Conservation (phyloP, 495 filamentous ascomycete genomes). For the Stereocaulon alpinum region DNA sequence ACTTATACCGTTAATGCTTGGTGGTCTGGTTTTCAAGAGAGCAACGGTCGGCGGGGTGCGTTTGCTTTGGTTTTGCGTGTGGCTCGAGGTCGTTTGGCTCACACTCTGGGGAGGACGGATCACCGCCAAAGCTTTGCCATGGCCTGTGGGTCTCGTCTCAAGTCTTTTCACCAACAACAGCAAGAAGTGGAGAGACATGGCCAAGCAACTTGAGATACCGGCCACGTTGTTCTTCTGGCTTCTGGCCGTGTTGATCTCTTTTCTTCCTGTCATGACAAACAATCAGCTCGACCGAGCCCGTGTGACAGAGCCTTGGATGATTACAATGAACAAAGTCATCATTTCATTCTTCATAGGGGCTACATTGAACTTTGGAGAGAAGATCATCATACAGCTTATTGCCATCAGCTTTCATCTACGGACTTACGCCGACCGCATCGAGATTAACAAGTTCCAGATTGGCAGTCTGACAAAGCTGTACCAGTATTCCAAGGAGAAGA, state of each 20-base stretch:
- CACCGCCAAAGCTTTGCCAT: slow-evolving; percentile 64
- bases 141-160: slow-evolving; percentile 51
- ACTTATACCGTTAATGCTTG: slow-evolving; percentile 72
- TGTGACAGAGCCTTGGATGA: slow-evolving; percentile 57
- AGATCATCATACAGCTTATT: slow-evolving; percentile 91
- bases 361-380: slow-evolving; percentile 76
- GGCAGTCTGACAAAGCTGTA: slow-evolving; percentile 74
- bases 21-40: slow-evolving; percentile 51
- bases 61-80: slow-evolving; percentile 86
- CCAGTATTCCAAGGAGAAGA: slow-evolving; percentile 62
- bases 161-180: slow-evolving; percentile 76
- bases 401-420: slow-evolving; percentile 85
- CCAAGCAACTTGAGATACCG: slow-evolving; percentile 75
- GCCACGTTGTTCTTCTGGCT: slow-evolving; percentile 88
- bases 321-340: slow-evolving; percentile 75
- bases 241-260: slow-evolving; percentile 65
- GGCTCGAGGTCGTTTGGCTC: slow-evolving; percentile 89
- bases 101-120: slow-evolving; percentile 81
- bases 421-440: slow-evolving; percentile 86
- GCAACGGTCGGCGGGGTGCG: slow-evolving; percentile 66
- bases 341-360: slow-evolving; percentile 70
- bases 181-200: slow-evolving; percentile 92
- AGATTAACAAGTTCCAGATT: slow-evolving; percentile 85
- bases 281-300: slow-evolving; percentile 55
- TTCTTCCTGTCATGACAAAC: slow-evolving; percentile 51